Base-by-base conservation (phyloP, 2,329 filamentous ascomycete species). In the Diaporthe amygdali region DNA sequence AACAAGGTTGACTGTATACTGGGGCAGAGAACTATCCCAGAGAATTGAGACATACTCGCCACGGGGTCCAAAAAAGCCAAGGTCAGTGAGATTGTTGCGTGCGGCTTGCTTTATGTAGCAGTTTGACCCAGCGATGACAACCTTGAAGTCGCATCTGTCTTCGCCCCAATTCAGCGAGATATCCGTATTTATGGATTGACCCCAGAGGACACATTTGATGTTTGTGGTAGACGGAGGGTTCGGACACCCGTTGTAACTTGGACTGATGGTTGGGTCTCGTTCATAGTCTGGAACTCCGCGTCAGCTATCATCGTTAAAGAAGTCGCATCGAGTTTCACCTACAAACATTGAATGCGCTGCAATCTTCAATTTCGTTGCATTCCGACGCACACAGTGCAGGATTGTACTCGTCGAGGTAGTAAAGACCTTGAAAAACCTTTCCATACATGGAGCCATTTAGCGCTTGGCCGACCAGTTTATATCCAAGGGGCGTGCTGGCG, bases 321-420 rank as follows among this genome's bases (percentile, higher is more conserved):
- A 10, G 7, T 5, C 20, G 4, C 27, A 30, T n/a, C n/a, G n/a
- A 55, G 6, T 2, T n/a, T 17, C 27, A 55, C 66, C 2, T 41
- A 72, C 71, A 73, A 25, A 73, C 71, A 32, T 73, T 73, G 71
- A 73, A 73, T 12, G 64, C 66, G n/a, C 37, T 55, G 55, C 71
- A 73, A 32, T 41, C 25, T 7, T 9, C n/a, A 30, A 15, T 15
- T 12, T 22, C 41, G 5, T 34, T 68, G 30, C 69, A 73, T 12
- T 59, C 25, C 15, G 22, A 12, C 4, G 71, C 71, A 14, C 71
- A 73, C 0, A 46, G 20, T 1, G 10, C 51, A 25, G 66, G 56
- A 10, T 73, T 34, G 41, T 73, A 73, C 3, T 34, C 32, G n/a
- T 64, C 47, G 8, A 73, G 34, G 9, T 56, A 69, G 3, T 61